Evolutionary conservation across 2,329 filamentous ascomycete genomes (phyloP).

Genomic region (Arthrobotrys megalospora): DNA sequence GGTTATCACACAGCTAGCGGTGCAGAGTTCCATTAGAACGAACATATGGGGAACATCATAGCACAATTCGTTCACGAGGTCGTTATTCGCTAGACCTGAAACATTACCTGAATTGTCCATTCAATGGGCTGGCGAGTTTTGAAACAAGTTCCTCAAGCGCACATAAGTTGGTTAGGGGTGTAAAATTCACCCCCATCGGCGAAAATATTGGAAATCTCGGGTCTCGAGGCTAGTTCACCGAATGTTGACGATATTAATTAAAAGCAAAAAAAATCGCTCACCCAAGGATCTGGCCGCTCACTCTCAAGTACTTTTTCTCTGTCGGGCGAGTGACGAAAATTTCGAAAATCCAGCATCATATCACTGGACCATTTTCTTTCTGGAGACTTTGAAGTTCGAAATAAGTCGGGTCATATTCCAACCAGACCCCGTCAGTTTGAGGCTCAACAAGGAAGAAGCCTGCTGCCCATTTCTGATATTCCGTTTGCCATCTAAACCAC

Average conservation of each 20-base stretch:
- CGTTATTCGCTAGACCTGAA: constrained; percentile 47
- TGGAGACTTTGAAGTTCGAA: constrained; percentile 21
- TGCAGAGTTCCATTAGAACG: constrained; percentile 12
- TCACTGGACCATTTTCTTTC: constrained; percentile 8
- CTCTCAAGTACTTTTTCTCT: constrained; percentile 10
- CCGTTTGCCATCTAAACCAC: constrained; percentile 34
- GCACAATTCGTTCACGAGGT: constrained; percentile 25
- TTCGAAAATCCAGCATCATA: constrained; percentile 26
- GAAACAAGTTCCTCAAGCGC: constrained; percentile 45
- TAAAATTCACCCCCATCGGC: constrained; percentile 23
- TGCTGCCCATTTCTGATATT: constrained; percentile 45
- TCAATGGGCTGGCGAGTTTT: constrained; percentile 28
- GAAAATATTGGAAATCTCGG: constrained; percentile 39
- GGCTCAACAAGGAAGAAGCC: constrained; percentile 55
- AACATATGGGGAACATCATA: constrained; percentile 16
- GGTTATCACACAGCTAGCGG: constrained; percentile 39
- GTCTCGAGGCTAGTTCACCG: constrained; percentile 43
- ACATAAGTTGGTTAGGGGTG: constrained; percentile 34
- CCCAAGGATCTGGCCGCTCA: constrained; percentile 16
- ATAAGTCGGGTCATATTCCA: constrained; percentile 23
- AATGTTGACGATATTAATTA: constrained; percentile 19
- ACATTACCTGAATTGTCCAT: constrained; percentile 17
- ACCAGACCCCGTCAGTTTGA: constrained; percentile 45
- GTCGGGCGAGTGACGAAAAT: constrained; percentile 17
- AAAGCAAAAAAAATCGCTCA: constrained; percentile 52